Conservation (phyloP, 2,329 filamentous ascomycete species). For the Ascochyta pisi region DNA sequence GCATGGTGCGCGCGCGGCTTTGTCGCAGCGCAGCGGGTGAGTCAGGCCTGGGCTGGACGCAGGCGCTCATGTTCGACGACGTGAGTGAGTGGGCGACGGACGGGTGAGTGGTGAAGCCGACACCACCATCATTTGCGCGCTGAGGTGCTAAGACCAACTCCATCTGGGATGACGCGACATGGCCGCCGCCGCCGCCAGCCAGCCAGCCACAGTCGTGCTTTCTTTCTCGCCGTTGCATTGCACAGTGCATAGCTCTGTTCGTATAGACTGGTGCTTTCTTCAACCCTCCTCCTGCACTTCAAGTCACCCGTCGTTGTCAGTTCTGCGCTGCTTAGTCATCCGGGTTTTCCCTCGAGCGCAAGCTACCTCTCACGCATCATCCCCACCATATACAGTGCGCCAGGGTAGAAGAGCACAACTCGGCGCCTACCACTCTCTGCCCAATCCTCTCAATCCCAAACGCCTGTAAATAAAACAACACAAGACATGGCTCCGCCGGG, state of each 20-base stretch:
- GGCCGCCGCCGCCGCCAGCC: background rate
- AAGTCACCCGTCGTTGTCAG: too few relatives aligned
- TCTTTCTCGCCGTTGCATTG: background rate
- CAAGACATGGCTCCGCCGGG: conserved; percentile 28
- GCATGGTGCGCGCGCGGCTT: conserved; percentile 26
- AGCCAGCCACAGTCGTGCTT: conserved; percentile 2
- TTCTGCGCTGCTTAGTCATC: conserved; percentile 23
- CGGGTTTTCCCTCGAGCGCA: conserved; percentile 17
- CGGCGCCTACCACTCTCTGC: background rate
- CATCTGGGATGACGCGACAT: conserved; percentile 14
- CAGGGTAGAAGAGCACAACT: background rate
- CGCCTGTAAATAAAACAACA: background rate
- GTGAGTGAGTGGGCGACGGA: conserved; percentile 13
- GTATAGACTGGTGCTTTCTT: too few relatives aligned
- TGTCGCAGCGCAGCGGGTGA: conserved; percentile 31
- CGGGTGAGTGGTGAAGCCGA: conserved; percentile 6
- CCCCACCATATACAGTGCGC: background rate
- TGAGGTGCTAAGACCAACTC: conserved; percentile 10
- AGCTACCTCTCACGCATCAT: background rate
- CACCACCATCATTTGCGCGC: conserved; percentile 11
- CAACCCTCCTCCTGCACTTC: too few relatives aligned
- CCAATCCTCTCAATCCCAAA: background rate
- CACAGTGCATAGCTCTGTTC: background rate
- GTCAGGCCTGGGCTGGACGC: conserved; percentile 19
- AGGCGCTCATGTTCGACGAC: conserved; percentile 22